Evolutionary conservation across 2,329 filamentous ascomycete species (phyloP), one percentile per base, ranked within the genome.

Genomic region (Fusarium protoensiforme): DNA sequence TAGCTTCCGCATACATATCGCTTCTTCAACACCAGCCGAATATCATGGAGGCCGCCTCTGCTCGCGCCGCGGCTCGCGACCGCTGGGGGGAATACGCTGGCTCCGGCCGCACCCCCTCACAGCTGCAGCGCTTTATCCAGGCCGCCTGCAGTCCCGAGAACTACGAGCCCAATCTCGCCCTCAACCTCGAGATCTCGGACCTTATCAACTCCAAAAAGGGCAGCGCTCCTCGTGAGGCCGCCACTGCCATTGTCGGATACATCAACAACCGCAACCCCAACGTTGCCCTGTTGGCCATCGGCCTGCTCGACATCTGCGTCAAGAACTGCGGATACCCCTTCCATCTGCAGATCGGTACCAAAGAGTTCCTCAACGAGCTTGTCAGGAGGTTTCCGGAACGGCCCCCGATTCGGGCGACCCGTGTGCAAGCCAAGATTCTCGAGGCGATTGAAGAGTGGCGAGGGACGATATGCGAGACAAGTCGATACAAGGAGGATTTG

Each of bases 261-360:
- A 92, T 98, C 87, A 99, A 99, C 85, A 94, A 97, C 83, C 94
- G 96, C 82, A 99, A 98, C 82, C 93, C 95, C 69, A 98, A 98
- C 83, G 94, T 99, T 76, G 93, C 95, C 69, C 87, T 99, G 75
- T 89, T 98, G 67, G 96, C 96, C 68, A 89, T 98, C 80, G 92
- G 92, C 85, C 90, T 99, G 75, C 93, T 99, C 81, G 96, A 99
- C 82, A 98, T 98, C 73, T 98, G 96, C 84, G 96, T 98, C 84
- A 99, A 99, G 87, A 99, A 99, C 85, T 99, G 96, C 88, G 96
- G 96, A 78, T 99, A 99, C 82, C 95, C 96, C 1, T 99, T 99
- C 84, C 96, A 99, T 81, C 91, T 99, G 67, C 96, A 99, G 84
- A 98, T 99, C 81, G 95, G 94, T 83, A 98, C 96, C 76, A 99